Evolutionary conservation across 148 eudicot species (phyloP).

Genomic region (Euryodendron excelsum): DNA sequence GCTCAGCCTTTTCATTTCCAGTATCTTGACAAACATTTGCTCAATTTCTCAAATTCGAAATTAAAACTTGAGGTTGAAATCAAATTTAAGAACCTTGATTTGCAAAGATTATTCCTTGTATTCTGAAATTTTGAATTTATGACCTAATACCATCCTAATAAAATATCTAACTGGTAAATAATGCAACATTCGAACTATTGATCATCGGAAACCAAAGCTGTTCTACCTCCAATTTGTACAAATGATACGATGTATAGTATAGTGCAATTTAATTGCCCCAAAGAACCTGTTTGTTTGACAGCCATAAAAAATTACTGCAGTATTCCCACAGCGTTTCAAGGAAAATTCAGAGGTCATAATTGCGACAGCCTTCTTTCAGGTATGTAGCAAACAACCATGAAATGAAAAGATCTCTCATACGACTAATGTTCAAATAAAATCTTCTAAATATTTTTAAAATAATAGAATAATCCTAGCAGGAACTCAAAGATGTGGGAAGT

Average conservation of each 20-base stretch:
- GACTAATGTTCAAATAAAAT: neutral
- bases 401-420: neutral
- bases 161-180: no score
- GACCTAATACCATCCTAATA: neutral
- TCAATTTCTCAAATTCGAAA: no score
- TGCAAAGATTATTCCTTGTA: neutral
- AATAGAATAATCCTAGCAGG: constrained; percentile 36
- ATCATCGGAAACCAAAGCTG: neutral
- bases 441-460: constrained; percentile 8
- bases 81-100: neutral
- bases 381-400: constrained; percentile 19
- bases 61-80: neutral
- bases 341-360: constrained; percentile 73
- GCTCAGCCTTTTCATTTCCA: no score
- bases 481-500: constrained; percentile 67
- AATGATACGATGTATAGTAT: neutral
- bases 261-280: neutral
- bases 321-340: constrained; percentile 85
- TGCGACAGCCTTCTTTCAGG: constrained; percentile 92
- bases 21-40: no score
- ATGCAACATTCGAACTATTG: neutral
- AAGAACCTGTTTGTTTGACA: constrained; percentile 32
- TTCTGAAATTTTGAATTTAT: neutral
- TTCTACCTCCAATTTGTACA: neutral
- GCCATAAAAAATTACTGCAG: constrained; percentile 58